Conservation (phyloP, 2,329 filamentous ascomycete species). For the Ascochyta rabiei region DNA sequence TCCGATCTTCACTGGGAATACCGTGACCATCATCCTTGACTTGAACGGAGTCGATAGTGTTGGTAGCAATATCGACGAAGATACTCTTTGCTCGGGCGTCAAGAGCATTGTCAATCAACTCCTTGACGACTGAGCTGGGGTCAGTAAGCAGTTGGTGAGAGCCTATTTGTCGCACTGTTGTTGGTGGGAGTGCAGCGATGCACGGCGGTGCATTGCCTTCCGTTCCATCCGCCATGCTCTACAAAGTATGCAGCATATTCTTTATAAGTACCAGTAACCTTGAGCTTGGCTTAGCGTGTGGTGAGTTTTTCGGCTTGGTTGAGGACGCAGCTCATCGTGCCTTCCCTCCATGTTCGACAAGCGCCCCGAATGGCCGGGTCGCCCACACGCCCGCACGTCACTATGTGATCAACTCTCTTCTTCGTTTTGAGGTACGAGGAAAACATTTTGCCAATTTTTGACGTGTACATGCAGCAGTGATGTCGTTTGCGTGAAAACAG, state of each 20-base stretch:
- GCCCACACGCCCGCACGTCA: not conserved
- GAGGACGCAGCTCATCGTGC: conserved; percentile 23
- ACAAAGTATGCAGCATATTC: not conserved
- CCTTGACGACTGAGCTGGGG: conserved; percentile 70
- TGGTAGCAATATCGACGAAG: conserved; percentile 66
- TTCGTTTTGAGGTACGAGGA: not conserved
- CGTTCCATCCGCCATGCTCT: not conserved
- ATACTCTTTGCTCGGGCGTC: conserved; percentile 72
- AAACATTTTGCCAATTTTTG: not conserved
- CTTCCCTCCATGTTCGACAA: conserved; percentile 20
- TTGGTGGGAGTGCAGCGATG: conserved; percentile 51
- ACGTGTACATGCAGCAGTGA: not conserved
- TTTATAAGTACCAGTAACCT: not conserved
- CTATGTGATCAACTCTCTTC: conserved; percentile 21
- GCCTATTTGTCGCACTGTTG: conserved; percentile 61
- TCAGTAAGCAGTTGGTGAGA: conserved; percentile 66
- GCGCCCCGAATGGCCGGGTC: not conserved
- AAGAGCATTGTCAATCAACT: conserved; percentile 77
- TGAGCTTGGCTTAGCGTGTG: not conserved
- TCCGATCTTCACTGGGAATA: conserved; percentile 67
- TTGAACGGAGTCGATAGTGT: conserved; percentile 72
- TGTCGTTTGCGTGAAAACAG: not conserved
- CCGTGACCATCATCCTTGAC: conserved; percentile 72
- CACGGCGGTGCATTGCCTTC: conserved; percentile 8
- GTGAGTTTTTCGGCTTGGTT: not conserved